Evolutionary conservation across 208 protist species (phyloP).

Genomic region (Trypanosoma scelopori): DNA sequence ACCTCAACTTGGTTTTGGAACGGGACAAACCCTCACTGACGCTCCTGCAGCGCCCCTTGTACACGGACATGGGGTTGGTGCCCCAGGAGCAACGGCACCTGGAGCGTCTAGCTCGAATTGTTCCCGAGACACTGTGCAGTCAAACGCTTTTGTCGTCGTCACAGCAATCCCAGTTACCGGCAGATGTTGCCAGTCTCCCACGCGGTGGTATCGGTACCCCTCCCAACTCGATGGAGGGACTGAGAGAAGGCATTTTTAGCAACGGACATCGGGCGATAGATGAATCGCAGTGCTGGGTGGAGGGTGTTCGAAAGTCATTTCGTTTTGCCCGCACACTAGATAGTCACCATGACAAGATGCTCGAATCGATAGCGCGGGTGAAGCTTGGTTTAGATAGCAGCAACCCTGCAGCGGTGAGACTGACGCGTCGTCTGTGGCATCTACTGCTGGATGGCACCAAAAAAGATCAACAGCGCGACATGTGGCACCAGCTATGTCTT

Average conservation of each 20-base stretch:
- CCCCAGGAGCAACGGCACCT: conserved; percentile 75
- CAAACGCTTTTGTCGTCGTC: conserved; percentile 1
- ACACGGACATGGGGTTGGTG: conserved; percentile 82
- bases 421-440: conserved; percentile 56
- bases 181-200: not conserved
- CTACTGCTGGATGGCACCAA: conserved; percentile 42
- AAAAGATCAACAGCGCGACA: conserved; percentile 48
- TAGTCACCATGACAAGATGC: conserved; percentile 44
- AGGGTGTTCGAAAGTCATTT: conserved; percentile 63
- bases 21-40: conserved; percentile 69
- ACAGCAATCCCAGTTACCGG: not conserved
- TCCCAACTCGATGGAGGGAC: not conserved
- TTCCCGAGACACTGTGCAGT: conserved; percentile 37
- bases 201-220: not conserved
- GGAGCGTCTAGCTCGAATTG: conserved; percentile 60
- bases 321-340: conserved; percentile 53
- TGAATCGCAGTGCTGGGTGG: conserved; percentile 33
- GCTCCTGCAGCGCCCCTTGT: conserved; percentile 75
- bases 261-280: not conserved
- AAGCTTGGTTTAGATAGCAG: conserved; percentile 67
- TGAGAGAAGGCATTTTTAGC: conserved; percentile 1
- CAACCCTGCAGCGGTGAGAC: conserved; percentile 29
- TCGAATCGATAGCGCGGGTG: conserved; percentile 45
- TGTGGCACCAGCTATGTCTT: conserved; percentile 66
- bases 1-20: conserved; percentile 49